These are phyloP conservation scores for Neopestalotiopsis sp. DNA, from an alignment of 2,329 filamentous ascomycete species.

Conservation along the genomic window DNA sequence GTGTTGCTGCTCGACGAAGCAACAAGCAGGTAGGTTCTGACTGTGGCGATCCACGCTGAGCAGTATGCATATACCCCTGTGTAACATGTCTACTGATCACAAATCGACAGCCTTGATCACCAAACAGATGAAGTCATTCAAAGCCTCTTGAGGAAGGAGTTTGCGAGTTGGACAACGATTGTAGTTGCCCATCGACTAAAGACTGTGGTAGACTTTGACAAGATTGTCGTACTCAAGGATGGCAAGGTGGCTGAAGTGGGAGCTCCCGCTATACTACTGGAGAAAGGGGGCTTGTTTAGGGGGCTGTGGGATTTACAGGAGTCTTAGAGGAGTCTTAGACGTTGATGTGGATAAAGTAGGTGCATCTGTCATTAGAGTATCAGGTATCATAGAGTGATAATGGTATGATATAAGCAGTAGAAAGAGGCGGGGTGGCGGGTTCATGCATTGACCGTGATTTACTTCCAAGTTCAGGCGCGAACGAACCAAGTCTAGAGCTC, in stretches of 20 bases:
- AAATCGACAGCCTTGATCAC: slow-evolving; percentile 8
- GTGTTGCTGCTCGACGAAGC: slow-evolving; percentile 22
- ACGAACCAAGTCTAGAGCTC: no score
- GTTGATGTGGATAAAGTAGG: slow-evolving; percentile 44
- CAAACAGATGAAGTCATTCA: slow-evolving; percentile 15
- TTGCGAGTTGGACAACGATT: slow-evolving; percentile 10
- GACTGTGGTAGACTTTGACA: slow-evolving; percentile 14
- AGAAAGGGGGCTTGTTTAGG: slow-evolving; percentile 10
- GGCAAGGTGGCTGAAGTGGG: slow-evolving; percentile 10
- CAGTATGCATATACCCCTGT: no score
- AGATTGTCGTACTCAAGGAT: slow-evolving; percentile 12
- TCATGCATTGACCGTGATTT: no score
- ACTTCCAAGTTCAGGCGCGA: no score
- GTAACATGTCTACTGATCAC: background rate
- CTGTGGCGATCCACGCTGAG: no score
- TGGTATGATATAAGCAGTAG: no score
- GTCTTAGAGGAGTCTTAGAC: slow-evolving; percentile 35
- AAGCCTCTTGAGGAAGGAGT: slow-evolving; percentile 9
- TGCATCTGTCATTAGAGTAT: background rate
- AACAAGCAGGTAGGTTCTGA: slow-evolving; percentile 19
- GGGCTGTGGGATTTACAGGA: slow-evolving; percentile 16
- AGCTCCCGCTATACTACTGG: background rate
- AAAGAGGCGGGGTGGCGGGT: no score
- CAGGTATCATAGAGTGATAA: no score
- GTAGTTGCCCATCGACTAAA: slow-evolving; percentile 13